These are phyloP conservation scores for Thermothelomyces thermophilus DNA, from an alignment of 2,329 filamentous ascomycete genomes.

Conservation along the genomic window DNA sequence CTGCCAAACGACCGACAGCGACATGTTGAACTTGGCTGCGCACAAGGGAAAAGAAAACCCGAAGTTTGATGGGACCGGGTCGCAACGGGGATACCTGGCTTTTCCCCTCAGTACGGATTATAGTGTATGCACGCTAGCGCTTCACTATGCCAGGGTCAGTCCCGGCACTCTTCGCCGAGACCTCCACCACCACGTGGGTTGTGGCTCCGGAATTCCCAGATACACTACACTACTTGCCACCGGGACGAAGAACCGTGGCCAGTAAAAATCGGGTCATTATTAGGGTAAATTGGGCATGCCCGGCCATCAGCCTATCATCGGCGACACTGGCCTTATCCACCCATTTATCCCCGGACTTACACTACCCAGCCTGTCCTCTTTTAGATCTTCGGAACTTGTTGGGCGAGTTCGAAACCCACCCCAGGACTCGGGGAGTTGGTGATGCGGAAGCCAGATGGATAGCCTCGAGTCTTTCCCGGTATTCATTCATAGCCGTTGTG, in stretches of 20 bases:
- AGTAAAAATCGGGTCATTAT: constrained; percentile 13
- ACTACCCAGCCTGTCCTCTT: constrained; percentile 9
- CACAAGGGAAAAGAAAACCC: too few relatives aligned
- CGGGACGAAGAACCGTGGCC: background rate
- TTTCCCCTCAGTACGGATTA: background rate
- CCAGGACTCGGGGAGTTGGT: background rate
- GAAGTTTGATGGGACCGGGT: too few relatives aligned
- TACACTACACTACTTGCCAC: background rate
- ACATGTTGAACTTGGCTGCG: background rate
- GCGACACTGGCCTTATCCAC: background rate
- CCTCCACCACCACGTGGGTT: constrained; percentile 8
- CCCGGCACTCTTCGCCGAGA: constrained; percentile 1
- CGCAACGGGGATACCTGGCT: background rate
- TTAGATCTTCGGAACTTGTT: background rate
- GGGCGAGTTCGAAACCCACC: background rate
- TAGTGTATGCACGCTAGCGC: background rate
- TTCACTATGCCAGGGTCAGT: background rate
- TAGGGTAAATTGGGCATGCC: constrained; percentile 19
- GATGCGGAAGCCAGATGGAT: background rate
- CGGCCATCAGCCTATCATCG: constrained; percentile 2
- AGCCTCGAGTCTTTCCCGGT: background rate
- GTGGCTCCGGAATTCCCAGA: background rate
- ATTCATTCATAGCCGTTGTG: too few relatives aligned
- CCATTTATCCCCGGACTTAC: too few relatives aligned
- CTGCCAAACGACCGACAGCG: background rate